phyloP scores from a whole-genome alignment of 768 basidiomycete genomes.

The Cystobasidium ongulense region DNA sequence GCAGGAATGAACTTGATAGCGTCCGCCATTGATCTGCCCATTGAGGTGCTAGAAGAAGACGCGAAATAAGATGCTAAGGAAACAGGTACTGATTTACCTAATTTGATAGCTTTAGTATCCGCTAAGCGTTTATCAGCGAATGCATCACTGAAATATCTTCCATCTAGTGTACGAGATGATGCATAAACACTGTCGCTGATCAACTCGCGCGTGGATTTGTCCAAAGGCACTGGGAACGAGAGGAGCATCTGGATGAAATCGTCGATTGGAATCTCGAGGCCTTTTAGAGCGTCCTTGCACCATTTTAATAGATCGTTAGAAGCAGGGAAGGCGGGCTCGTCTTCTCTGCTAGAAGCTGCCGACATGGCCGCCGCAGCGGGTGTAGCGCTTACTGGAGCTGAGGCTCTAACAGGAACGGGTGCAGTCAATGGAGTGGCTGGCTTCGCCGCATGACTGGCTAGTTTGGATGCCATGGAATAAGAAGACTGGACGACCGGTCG shows the following conservation, averaged over 20 bases:
- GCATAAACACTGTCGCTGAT: conserved; percentile 93
- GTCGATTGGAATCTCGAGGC: conserved; percentile 73
- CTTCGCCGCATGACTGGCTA: background rate
- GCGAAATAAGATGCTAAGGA: conserved; percentile 16
- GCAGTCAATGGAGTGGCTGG: conserved; percentile 44
- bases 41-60: background rate
- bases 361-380: conserved; percentile 43
- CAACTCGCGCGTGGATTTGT: conserved; percentile 64
- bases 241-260: conserved; percentile 94
- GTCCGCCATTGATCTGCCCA: conserved; percentile 41
- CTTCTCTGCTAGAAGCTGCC: conserved; percentile 49
- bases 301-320: conserved; percentile 88
- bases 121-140: conserved; percentile 78
- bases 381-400: conserved; percentile 27
- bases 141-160: conserved; percentile 85
- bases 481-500: background rate
- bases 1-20: conserved; percentile 85
- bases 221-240: conserved; percentile 76
- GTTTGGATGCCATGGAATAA: background rate
- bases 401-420: conserved; percentile 35
- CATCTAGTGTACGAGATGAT: conserved; percentile 88
- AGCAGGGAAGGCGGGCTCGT: conserved; percentile 61
- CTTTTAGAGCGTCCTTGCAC: conserved; percentile 73
- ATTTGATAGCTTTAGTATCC: conserved; percentile 51
- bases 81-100: background rate